Base-by-base conservation (phyloP, 75 land plant species). In the Selaginella moellendorffii region DNA sequence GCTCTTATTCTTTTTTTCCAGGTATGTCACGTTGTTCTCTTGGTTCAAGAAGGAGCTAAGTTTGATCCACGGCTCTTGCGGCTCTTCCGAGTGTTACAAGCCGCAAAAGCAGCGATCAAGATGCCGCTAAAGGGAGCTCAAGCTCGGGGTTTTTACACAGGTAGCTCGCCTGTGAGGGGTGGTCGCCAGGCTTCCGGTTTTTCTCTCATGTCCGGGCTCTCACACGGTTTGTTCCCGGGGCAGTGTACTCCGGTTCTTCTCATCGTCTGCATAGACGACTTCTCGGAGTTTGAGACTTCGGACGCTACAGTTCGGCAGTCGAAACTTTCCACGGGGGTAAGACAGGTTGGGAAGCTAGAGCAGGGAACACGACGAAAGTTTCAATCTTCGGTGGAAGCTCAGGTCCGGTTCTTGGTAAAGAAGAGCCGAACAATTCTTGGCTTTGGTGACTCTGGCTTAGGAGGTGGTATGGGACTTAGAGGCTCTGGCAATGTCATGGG, bases 321-420 rank as follows among this genome's bases (percentile, higher is more conserved):
- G 31, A 10, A 10, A 18, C 52, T 18, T 46, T 18, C 10, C 52
- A 10, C 52, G 14, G 64, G 81, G 26, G 82, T 84, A 31, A 85
- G 98, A 14, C 72, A 90, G 46, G 59, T 65, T 10, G 83, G 42
- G 66, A 95, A 82, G 72, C 26, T 71, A 25, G 96, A 89, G 72
- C 78, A 77, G 25, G 76, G 84, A 46, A 65, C 73, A 25, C 77
- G 78, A 46, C 89, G 82, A 72, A 95, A 84, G 65, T 67, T 95
- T 63, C 96, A 89, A 66, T 86, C 97, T 67, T 85, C 96, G 25
- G 77, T 90, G 30, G 99, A 95, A 46, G 74, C 80, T 26, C 99
- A 95, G 66, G 75, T 95, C 46, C 85, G 99, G 22, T 95, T 84
- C 68, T 72, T 86, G 63, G 74, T 95, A 10, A 89, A 86, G 65